Conservation (phyloP, 2,329 filamentous ascomycete species). For the Clonostachys rosea region DNA sequence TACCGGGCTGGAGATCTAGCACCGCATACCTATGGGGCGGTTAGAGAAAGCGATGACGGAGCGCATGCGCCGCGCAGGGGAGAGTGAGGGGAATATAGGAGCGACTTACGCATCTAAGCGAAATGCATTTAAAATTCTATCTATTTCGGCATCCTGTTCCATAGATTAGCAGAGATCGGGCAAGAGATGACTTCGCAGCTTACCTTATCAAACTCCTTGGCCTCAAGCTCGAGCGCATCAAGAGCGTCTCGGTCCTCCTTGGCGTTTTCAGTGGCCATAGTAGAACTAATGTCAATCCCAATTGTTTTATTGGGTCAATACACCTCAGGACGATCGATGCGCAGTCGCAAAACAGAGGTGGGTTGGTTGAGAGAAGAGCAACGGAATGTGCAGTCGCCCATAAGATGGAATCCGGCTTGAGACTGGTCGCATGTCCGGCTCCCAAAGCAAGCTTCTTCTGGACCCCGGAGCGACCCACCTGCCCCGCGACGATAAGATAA, state of each 20-base stretch:
- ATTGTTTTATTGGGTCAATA: too few species aligned
- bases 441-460: too few species aligned
- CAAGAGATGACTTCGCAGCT: constrained; percentile 7
- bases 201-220: constrained; percentile 88
- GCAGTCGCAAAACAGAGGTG: too few species aligned
- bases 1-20: constrained; percentile 90
- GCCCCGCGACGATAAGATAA: constrained; percentile 34
- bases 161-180: background rate
- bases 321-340: too few species aligned
- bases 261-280: background rate
- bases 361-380: too few species aligned
- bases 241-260: constrained; percentile 70
- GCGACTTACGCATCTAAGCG: constrained; percentile 56
- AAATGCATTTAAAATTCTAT: constrained; percentile 89
- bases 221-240: constrained; percentile 75
- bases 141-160: constrained; percentile 83
- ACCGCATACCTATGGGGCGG: constrained; percentile 70
- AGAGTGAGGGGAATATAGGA: background rate
- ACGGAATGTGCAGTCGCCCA: too few species aligned
- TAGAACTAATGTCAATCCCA: background rate
- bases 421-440: too few species aligned
- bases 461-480: constrained; percentile 8
- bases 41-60: constrained; percentile 2
- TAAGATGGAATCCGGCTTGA: too few species aligned
- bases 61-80: background rate